Conservation (phyloP, 495 filamentous ascomycete species). For the Lophiotrema nucula region DNA sequence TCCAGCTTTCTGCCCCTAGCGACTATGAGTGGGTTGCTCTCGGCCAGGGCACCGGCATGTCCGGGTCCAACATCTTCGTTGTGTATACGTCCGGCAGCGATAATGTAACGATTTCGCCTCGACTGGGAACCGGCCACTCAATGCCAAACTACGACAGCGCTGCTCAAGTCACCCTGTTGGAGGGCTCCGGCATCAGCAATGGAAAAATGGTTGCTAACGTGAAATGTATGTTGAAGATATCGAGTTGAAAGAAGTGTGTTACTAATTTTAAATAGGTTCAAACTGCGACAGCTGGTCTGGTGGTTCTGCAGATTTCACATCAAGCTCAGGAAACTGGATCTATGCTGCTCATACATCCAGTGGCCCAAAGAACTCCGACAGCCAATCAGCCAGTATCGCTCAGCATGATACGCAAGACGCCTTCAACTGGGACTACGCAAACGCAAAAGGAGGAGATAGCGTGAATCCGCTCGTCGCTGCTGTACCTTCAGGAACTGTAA, state of each 20-base stretch:
- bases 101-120: conserved; percentile 44
- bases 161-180: conserved; percentile 40
- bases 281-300: conserved; percentile 59
- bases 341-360: conserved; percentile 60
- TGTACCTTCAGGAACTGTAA: conserved; percentile 12
- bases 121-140: conserved; percentile 30
- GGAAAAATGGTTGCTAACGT: conserved; percentile 45
- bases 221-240: conserved; percentile 30
- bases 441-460: conserved; percentile 53
- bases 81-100: conserved; percentile 41
- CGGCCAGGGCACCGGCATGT: conserved; percentile 42
- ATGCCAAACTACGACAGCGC: conserved; percentile 33
- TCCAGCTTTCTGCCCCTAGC: conserved; percentile 42
- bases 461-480: conserved; percentile 56
- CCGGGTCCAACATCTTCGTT: conserved; percentile 42
- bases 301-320: conserved; percentile 48
- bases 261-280: conserved; percentile 42
- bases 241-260: neutral
- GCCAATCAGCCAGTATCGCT: conserved; percentile 48
- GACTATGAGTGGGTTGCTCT: conserved; percentile 41
- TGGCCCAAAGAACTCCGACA: conserved; percentile 54
- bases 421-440: conserved; percentile 57
- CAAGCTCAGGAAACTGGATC: conserved; percentile 59
- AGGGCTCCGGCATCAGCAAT: conserved; percentile 39
- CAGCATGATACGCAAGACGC: conserved; percentile 58